A percentile compares a stretch with the other conserved stretches of the same genome.
Conservation (phyloP, 148 eudicot species). For the Suaeda aralocaspica region DNA sequence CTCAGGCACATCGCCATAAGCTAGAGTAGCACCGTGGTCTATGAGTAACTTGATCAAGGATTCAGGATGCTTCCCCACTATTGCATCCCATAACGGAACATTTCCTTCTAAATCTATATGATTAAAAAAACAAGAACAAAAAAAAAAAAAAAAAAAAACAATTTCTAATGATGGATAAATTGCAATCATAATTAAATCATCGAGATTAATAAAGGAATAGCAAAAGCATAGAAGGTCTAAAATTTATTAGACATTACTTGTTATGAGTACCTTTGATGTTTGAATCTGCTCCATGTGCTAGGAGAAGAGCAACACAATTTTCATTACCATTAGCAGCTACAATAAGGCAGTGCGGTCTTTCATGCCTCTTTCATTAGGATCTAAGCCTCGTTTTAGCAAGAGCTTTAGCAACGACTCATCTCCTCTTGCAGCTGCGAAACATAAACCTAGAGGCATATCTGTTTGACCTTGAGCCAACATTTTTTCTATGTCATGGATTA, state of each 20-base stretch:
- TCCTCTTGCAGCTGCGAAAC: conserved; percentile 65
- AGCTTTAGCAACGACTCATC: conserved; percentile 55
- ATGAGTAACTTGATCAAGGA: conserved; percentile 40
- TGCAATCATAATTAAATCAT: no score
- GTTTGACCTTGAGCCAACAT: conserved; percentile 61
- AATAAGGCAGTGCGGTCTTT: conserved; percentile 58
- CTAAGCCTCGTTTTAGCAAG: conserved; percentile 49
- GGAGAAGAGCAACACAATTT: conserved; percentile 55
- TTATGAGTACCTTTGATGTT: conserved; percentile 50
- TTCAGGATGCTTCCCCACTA: conserved; percentile 41
- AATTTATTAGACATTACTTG: no score
- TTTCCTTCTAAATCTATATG: conserved; percentile 70
- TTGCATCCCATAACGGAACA: conserved; percentile 84
- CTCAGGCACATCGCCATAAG: conserved; percentile 51
- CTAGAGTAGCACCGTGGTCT: conserved; percentile 55
- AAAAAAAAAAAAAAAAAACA: no score
- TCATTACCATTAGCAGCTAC: conserved; percentile 62
- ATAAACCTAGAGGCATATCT: conserved; percentile 69
- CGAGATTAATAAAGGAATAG: no score
- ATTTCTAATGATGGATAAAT: no score
- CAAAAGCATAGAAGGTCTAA: no score
- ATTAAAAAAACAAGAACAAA: neutral
- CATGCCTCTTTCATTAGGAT: conserved; percentile 55
- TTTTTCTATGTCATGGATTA: conserved; percentile 46
- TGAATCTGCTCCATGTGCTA: conserved; percentile 76